These are phyloP conservation scores for Cryptosporidium ryanae DNA, from an alignment of 169 alveolate species.

Conservation along the genomic window DNA sequence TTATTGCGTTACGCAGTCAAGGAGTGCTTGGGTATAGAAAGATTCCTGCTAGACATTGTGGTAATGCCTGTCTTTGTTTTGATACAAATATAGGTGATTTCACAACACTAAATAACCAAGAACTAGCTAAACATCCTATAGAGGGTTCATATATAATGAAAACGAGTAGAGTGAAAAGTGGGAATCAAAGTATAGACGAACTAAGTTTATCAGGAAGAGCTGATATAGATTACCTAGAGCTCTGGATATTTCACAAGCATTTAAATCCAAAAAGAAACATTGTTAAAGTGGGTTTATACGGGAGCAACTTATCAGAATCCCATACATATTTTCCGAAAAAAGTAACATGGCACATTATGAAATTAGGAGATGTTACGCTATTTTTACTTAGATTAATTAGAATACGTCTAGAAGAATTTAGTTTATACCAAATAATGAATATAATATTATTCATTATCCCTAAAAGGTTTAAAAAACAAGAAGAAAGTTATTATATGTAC, in stretches of 20 bases:
- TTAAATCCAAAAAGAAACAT: constrained; percentile 28
- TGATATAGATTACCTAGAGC: constrained; percentile 55
- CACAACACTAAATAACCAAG: not conserved
- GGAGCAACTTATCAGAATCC: constrained; percentile 14
- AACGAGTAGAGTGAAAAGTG: constrained; percentile 24
- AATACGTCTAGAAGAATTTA: constrained; percentile 49
- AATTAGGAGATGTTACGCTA: constrained; percentile 54
- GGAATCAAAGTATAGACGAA: not conserved
- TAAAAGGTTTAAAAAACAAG: constrained; percentile 2
- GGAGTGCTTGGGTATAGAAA: constrained; percentile 52
- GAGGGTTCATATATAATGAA: constrained; percentile 25
- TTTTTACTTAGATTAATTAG: constrained; percentile 37
- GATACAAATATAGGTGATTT: constrained; percentile 40
- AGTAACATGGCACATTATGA: constrained; percentile 67
- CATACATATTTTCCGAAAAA: constrained; percentile 42
- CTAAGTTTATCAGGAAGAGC: constrained; percentile 52
- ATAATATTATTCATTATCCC: constrained; percentile 13
- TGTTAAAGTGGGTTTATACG: constrained; percentile 57
- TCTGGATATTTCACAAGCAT: constrained; percentile 54
- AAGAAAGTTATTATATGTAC: constrained; percentile 49
- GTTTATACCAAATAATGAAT: constrained; percentile 17
- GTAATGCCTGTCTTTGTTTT: constrained; percentile 48
- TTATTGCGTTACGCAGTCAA: constrained; percentile 41
- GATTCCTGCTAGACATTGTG: constrained; percentile 47
- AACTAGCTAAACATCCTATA: constrained; percentile 29